phyloP scores from a whole-genome alignment of 2,329 filamentous ascomycete genomes.

The Aspergillus ochraceus region DNA sequence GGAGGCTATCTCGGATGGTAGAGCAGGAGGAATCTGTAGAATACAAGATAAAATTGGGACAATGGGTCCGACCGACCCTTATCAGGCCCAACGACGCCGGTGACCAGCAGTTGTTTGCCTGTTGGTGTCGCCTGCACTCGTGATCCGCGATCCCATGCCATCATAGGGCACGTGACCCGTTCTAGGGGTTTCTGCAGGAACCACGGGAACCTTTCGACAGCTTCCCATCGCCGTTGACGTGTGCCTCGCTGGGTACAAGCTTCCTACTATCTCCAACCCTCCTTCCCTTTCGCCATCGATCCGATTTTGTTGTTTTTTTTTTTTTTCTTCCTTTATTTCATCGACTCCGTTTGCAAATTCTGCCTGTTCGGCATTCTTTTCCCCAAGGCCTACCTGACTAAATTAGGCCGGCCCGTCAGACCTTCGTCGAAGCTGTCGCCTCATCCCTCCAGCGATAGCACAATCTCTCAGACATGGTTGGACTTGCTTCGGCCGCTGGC shows the following conservation, averaged over 20 bases:
- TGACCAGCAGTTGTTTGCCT: neutral
- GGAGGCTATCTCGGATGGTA: neutral
- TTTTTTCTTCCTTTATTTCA: conserved; percentile 25
- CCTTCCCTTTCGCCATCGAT: conserved; percentile 14
- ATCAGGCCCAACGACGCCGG: neutral
- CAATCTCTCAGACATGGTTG: conserved; percentile 67
- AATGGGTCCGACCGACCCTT: neutral
- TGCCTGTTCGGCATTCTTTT: conserved; percentile 21
- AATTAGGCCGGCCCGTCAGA: conserved; percentile 21
- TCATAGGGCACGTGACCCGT: conserved; percentile 21
- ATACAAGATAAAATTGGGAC: neutral
- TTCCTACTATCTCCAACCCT: conserved; percentile 15
- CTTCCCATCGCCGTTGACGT: conserved; percentile 34
- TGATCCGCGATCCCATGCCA: conserved; percentile 14
- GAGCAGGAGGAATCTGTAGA: neutral
- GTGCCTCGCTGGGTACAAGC: conserved; percentile 26
- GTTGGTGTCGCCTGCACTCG: neutral
- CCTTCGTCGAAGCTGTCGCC: conserved; percentile 34
- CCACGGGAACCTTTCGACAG: conserved; percentile 28
- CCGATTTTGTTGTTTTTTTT: conserved; percentile 20
- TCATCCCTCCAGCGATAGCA: conserved; percentile 30
- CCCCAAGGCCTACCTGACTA: conserved; percentile 12
- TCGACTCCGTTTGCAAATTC: conserved; percentile 20
- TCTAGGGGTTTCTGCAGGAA: conserved; percentile 28
- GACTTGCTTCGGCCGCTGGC: conserved; percentile 89